These are phyloP conservation scores for Pichia sp. DNA, from an alignment of 1,139 yeast species.

Conservation along the genomic window DNA sequence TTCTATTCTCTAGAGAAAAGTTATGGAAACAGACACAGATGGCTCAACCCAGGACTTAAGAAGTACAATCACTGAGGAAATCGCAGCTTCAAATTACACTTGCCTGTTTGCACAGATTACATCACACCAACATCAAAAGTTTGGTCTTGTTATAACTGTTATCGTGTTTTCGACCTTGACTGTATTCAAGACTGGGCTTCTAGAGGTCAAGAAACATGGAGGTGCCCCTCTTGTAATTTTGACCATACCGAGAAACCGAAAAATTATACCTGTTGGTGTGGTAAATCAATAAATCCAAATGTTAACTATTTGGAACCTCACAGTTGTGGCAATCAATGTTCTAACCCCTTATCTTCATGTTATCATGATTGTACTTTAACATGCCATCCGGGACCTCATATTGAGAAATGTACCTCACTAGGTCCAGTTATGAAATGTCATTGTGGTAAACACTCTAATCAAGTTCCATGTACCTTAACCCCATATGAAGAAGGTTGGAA, in stretches of 20 bases:
- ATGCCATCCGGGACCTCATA: constrained; percentile 91
- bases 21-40: too few species aligned
- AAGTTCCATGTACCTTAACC: constrained; percentile 66
- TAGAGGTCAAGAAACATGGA: constrained; percentile 64
- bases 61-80: constrained; percentile 37
- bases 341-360: constrained; percentile 42
- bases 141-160: constrained; percentile 72
- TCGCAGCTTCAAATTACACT: constrained; percentile 59
- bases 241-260: constrained; percentile 47
- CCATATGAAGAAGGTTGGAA: constrained; percentile 62
- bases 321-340: constrained; percentile 85
- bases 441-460: constrained; percentile 65
- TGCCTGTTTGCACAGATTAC: constrained; percentile 81
- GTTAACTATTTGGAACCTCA: constrained; percentile 62
- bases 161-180: constrained; percentile 70
- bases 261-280: constrained; percentile 85
- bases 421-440: constrained; percentile 64
- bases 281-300: constrained; percentile 62
- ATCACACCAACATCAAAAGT: constrained; percentile 58
- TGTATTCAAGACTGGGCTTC: constrained; percentile 81
- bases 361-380: constrained; percentile 67
- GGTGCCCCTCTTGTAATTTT: constrained; percentile 81
- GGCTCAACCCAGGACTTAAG: too few species aligned
- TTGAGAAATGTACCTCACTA: constrained; percentile 65
- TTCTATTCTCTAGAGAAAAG: too few species aligned